These are phyloP conservation scores for Abortiporus biennis DNA, from an alignment of 1,284 basidiomycete genomes.

Conservation along the genomic window DNA sequence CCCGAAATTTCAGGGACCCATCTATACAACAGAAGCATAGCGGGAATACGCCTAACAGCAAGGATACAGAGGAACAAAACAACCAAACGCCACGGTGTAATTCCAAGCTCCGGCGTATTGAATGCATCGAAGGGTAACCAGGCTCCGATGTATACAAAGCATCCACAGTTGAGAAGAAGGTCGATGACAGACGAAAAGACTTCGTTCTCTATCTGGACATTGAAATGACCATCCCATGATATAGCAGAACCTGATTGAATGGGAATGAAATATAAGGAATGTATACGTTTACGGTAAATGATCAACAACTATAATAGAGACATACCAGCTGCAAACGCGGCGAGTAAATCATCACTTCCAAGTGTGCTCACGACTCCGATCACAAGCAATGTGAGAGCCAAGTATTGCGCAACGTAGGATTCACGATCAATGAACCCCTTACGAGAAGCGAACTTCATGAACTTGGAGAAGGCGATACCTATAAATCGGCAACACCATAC, in stretches of 20 bases:
- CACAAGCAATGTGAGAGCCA: conserved; percentile 78
- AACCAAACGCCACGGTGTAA: conserved; percentile 71
- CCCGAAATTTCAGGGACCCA: conserved; percentile 82
- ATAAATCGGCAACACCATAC: not conserved
- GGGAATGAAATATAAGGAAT: not conserved
- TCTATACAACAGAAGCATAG: conserved; percentile 67
- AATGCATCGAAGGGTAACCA: conserved; percentile 80
- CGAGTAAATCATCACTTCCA: conserved; percentile 83
- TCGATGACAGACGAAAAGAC: conserved; percentile 90
- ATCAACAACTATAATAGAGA: conserved; percentile 12
- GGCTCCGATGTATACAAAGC: conserved; percentile 89
- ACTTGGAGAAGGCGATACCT: conserved; percentile 69
- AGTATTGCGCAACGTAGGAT: conserved; percentile 88
- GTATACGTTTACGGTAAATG: not conserved
- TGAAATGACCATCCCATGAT: conserved; percentile 94
- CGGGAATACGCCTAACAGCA: conserved; percentile 70
- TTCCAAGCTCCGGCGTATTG: conserved; percentile 53
- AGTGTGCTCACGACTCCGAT: conserved; percentile 75
- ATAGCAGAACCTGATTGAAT: conserved; percentile 68
- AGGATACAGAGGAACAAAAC: conserved; percentile 65
- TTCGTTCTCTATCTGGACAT: conserved; percentile 77
- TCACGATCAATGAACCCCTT: conserved; percentile 84
- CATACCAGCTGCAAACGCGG: conserved; percentile 90
- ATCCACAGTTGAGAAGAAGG: conserved; percentile 75
- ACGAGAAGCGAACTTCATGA: conserved; percentile 79